Conservation (phyloP, 345 rosid species). For the Pugionium cornutum region DNA sequence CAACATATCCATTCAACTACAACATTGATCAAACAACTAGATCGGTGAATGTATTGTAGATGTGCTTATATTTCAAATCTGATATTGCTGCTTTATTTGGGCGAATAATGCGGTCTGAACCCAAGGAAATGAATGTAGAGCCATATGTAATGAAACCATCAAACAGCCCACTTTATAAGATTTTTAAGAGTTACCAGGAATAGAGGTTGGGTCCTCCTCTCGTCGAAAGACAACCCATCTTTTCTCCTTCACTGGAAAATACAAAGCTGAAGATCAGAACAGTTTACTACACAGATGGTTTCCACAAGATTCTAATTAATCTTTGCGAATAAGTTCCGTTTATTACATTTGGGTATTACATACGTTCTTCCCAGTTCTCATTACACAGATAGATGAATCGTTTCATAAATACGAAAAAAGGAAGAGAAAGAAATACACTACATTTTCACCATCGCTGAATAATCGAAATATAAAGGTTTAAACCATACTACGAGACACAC, state of each 20-base stretch:
- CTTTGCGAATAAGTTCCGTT: background rate
- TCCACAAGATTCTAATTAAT: conserved; percentile 4
- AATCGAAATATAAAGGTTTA: background rate
- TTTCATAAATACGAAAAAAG: background rate
- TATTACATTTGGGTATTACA: background rate
- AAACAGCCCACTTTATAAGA: background rate
- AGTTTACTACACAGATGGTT: conserved; percentile 9
- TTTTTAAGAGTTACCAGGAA: conserved; percentile 60
- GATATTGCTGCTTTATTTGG: conserved; percentile 12
- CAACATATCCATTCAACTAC: conserved; percentile 99
- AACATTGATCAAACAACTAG: conserved; percentile 26
- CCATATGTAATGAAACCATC: conserved; percentile 6
- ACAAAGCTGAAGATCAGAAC: conserved; percentile 26
- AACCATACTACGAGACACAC: background rate
- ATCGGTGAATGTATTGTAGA: background rate
- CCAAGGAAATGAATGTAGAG: background rate
- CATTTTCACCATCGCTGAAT: background rate
- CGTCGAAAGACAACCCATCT: conserved; percentile 87
- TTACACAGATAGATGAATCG: conserved; percentile 4
- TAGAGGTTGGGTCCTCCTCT: conserved; percentile 81
- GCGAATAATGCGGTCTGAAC: conserved; percentile 4
- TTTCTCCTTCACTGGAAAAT: conserved; percentile 84
- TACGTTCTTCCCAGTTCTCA: background rate
- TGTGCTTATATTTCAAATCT: background rate
- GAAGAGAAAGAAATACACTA: background rate